Evolutionary conservation across 2,329 filamentous ascomycete genomes (phyloP), one percentile per base, ranked within the genome.

Genomic region (Pyrenophora teres): DNA sequence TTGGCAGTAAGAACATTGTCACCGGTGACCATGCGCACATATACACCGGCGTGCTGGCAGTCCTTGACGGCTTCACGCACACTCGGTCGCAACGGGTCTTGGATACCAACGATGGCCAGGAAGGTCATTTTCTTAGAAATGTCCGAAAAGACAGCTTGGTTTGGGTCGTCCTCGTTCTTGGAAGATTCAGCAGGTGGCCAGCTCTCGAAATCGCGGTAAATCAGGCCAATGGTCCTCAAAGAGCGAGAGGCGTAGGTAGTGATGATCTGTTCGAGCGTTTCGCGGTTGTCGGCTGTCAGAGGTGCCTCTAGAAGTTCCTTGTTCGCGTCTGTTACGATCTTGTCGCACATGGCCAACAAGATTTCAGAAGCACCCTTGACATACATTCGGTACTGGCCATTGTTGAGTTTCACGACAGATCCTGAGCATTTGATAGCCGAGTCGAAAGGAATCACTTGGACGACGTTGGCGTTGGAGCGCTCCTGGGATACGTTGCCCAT

Each of bases 21-120:
- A 57, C 89, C 89, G 4, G 89, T 93, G 2, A 93, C 89, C 89
- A 93, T 93, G 65, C 89, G 87, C 15, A 92, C 88, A 54, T 87
- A 83, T 9, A 93, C 89, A 53, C 89, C 89, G 4, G 89, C 89
- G 49, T 82, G 80, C 68, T 92, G 88, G 67, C 89, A 92, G 51
- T 86, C 80, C 52, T 78, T 78, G 23, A 93, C 89, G 9, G 89
- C 88, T 44, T 90, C 84, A 1, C 80, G 80, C n/a, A 92, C 89
- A 55, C 88, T 89, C 0, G 83, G 80, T 54, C 89, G 87, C 10
- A 92, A 81, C 38, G 89, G 89, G 70, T 93, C 89, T 68, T 92
- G 89, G 56, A 93, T 92, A 64, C 89, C 89, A 43, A 92, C 87
- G 63, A 92, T 79, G 25, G 84, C 83, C 33, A 91, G 75, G 76